Conservation (phyloP, 75 land plant genomes). For the Pseudotsuga menziesii region DNA sequence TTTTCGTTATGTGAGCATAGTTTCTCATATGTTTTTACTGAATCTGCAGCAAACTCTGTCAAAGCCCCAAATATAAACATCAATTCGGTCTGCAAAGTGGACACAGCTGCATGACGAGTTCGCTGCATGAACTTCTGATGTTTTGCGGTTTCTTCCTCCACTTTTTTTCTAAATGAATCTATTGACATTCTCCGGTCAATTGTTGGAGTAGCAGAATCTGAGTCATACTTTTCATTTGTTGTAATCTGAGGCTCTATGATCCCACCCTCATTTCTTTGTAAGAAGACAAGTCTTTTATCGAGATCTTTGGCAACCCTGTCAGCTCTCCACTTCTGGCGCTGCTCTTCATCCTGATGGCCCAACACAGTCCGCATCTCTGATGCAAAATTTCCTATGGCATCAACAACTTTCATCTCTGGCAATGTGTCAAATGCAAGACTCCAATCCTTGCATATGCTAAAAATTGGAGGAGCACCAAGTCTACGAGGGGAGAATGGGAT, state of each 20-base stretch:
- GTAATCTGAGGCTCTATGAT: conserved; percentile 29
- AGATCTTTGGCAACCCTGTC: conserved; percentile 59
- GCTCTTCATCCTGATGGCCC: conserved; percentile 65
- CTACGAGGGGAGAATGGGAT: conserved; percentile 19
- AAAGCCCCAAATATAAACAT: conserved; percentile 69
- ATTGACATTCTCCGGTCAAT: conserved; percentile 50
- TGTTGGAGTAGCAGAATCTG: conserved; percentile 25
- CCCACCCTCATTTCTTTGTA: conserved; percentile 43
- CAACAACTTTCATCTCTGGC: conserved; percentile 60
- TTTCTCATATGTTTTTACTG: conserved; percentile 34
- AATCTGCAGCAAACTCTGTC: conserved; percentile 50
- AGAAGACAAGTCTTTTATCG: conserved; percentile 39
- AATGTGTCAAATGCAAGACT: conserved; percentile 42
- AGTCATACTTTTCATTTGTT: conserved; percentile 21
- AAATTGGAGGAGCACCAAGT: conserved; percentile 51
- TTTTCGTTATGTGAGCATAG: conserved; percentile 21
- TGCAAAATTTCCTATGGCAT: conserved; percentile 56
- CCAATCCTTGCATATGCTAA: conserved; percentile 67
- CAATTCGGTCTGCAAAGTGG: conserved; percentile 72
- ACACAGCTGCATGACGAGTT: conserved; percentile 56
- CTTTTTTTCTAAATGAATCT: conserved; percentile 39
- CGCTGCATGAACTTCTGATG: conserved; percentile 56
- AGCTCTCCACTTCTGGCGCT: conserved; percentile 68
- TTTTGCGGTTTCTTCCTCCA: conserved; percentile 61
- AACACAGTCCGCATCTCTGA: conserved; percentile 55